Percentiles rank a stretch among this genome's conserved stretches.
These are phyloP conservation scores for Fusarium scirpi DNA, from an alignment of 2,329 filamentous ascomycete species.

Conservation along the genomic window DNA sequence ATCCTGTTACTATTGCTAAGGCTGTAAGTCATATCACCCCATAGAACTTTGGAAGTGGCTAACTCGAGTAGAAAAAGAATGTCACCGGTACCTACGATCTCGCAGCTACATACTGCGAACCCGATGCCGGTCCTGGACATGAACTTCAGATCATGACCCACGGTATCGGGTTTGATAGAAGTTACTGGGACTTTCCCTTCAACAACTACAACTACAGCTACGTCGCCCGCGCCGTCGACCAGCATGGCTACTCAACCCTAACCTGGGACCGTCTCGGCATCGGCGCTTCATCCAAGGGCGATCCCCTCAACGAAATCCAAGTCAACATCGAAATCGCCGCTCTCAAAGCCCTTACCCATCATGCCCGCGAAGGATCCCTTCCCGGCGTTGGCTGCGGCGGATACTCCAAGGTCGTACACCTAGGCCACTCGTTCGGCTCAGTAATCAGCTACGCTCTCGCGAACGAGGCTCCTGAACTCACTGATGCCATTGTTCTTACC, in stretches of 20 bases:
- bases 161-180: constrained; percentile 57
- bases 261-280: constrained; percentile 73
- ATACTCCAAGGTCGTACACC: constrained; percentile 64
- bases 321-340: constrained; percentile 68
- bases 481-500: constrained; percentile 70
- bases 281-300: constrained; percentile 67
- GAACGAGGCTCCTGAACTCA: constrained; percentile 62
- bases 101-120: constrained; percentile 71
- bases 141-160: constrained; percentile 57
- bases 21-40: constrained; percentile 52
- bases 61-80: constrained; percentile 57
- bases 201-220: constrained; percentile 73
- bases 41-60: neutral
- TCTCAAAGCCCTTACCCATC: constrained; percentile 64
- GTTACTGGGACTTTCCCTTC: constrained; percentile 72
- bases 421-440: constrained; percentile 74
- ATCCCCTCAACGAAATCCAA: constrained; percentile 71
- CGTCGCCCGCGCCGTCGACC: constrained; percentile 64
- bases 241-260: constrained; percentile 69
- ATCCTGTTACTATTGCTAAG: constrained; percentile 56
- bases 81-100: constrained; percentile 67
- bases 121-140: constrained; percentile 57
- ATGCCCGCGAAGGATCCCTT: constrained; percentile 61
- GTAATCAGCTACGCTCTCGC: constrained; percentile 68
- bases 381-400: constrained; percentile 51